Conservation (phyloP, 768 basidiomycete species). For the Tulasnella sp. region DNA sequence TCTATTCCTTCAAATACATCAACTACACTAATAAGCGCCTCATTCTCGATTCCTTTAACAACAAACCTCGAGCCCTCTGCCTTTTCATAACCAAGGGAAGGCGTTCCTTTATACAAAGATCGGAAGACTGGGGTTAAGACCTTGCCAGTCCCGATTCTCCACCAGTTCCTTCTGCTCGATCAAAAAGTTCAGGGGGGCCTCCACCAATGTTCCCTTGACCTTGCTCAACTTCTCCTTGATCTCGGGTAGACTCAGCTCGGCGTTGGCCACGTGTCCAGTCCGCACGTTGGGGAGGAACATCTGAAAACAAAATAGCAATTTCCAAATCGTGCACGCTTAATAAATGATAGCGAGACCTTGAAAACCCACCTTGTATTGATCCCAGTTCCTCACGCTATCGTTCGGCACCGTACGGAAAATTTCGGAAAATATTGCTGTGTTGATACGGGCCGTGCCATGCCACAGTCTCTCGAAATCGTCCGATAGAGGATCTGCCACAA, state of each 20-base stretch:
- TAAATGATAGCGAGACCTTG: neutral
- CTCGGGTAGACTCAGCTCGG: constrained; percentile 50
- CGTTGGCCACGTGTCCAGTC: constrained; percentile 63
- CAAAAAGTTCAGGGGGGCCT: constrained; percentile 50
- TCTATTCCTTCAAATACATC: no score
- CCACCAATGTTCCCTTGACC: constrained; percentile 37
- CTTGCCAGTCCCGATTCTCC: constrained; percentile 55
- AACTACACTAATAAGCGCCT: no score
- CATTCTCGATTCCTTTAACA: no score
- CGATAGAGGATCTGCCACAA: constrained; percentile 69
- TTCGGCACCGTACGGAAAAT: constrained; percentile 76
- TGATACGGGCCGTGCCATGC: constrained; percentile 60
- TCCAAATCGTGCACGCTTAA: no score
- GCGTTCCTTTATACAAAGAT: constrained; percentile 50
- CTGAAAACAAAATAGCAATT: constrained; percentile 30
- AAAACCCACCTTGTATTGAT: constrained; percentile 55
- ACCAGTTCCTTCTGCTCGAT: constrained; percentile 37
- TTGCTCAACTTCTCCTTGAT: constrained; percentile 61
- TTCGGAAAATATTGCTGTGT: constrained; percentile 77
- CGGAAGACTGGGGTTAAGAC: constrained; percentile 64
- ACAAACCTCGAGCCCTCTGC: no score
- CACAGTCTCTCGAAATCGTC: constrained; percentile 47
- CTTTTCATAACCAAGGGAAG: no score
- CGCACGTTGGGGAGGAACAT: constrained; percentile 64
- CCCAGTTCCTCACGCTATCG: constrained; percentile 70